Base-by-base conservation (phyloP, 1,139 yeast genomes). In the Suhomyces atakaporum region DNA sequence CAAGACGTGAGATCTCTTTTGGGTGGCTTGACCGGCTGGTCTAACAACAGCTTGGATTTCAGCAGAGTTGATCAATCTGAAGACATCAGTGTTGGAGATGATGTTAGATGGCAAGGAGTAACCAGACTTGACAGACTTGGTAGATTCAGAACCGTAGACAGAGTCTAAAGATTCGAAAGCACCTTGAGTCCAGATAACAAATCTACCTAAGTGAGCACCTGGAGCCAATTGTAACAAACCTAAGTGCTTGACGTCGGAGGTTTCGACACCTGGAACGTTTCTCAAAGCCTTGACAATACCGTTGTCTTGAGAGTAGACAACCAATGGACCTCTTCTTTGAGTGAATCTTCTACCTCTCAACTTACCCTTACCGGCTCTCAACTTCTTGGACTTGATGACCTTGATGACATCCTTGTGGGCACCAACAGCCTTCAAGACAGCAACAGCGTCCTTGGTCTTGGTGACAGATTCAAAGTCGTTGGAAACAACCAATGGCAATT, bases 321-420 rank as follows among this genome's bases (percentile, higher is more conserved):
- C 95, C 69, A 92, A 86, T 69, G 99, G 99, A 74, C 99, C 99
- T 77, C 94, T 88, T 84, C 97, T 89, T 80, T 92, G 98, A 62
- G 96, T 88, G 85, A 81, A 86, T 81, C 99, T 92, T 81, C 99
- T 88, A 78, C 95, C 95, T 84, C 99, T 89, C 79, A 88, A 79
- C 81, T 92, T 92, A 85, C 99, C 99, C 84, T 92, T 88, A 82
- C 99, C 99, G 61, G 98, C 97, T 80, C 98, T 89, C 79, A 89
- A 73, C 79, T 89, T 92, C 90, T 88, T 90, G 73, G 98, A 90
- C 77, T 88, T 88, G 80, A 92, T 79, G 66, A 92, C 99, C 85
- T 89, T 89, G 78, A 87, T 82, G 63, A 92, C 95, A 68, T 92
- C 99, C 73, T 89, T 83, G 84, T 88, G 95, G 63, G 98, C 99